Evolutionary conservation across 2,329 filamentous ascomycete species (phyloP), one percentile per base, ranked within the genome.

Genomic region (Aureobasidium sp.): DNA sequence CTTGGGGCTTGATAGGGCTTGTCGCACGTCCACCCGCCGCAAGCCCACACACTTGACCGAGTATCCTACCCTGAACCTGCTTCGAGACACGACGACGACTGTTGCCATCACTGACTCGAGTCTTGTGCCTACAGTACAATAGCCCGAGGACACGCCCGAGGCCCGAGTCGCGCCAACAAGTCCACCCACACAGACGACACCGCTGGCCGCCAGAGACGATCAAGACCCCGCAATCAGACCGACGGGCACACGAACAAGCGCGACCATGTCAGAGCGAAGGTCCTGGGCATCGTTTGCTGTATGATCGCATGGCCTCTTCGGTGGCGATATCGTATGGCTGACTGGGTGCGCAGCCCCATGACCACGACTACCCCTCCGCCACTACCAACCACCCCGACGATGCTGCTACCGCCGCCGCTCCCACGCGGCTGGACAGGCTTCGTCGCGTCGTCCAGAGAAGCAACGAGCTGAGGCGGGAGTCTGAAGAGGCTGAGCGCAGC

Each of bases 341-440:
- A 48, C 57, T 59, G 37, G 39, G 17, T 55, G 7, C 20, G 42
- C 42, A 71, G 70, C 71, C 71, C 39, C 76, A 74, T 45, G 71
- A 70, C 67, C 78, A 78, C 68, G 78, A 80, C 69, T 74, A 74
- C 59, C 78, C 78, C 25, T 75, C 76, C 48, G 77, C 78, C 45
- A 72, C 70, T n/a, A 63, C 69, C 27, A 49, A 34, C 20, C 62
- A 55, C 68, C 22, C 68, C 65, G 37, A 70, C 12, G 15, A 29
- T 25, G 27, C 44, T 47, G 36, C 57, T 17, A 15, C 67, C 67
- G 14, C 68, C 67, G 11, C 69, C 66, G 57, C 63, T 11, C 62
- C 60, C 31, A 69, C 69, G 42, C 72, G 72, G 59, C 68, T 72
- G 42, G 68, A 65, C 36, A 67, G 69, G 29, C 68, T 75, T 27